phyloP scores from a whole-genome alignment of 2,329 filamentous ascomycete genomes.

The Aspergillus piperis region DNA sequence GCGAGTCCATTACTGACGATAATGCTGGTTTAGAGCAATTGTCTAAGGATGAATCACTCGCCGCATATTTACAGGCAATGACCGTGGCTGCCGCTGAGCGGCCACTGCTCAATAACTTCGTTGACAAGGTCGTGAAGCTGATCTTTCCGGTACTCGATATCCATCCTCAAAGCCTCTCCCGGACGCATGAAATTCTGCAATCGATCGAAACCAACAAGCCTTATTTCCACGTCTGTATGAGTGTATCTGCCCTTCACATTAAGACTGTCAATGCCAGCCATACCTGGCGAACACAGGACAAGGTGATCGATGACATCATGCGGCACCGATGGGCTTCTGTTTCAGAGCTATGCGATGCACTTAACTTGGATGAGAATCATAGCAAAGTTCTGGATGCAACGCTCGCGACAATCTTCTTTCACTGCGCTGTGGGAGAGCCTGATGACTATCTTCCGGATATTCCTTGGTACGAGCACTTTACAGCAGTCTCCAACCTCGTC shows the following conservation, averaged over 20 bases:
- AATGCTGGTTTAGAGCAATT: background rate
- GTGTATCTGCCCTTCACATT: conserved; percentile 86
- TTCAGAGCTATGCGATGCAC: conserved; percentile 75
- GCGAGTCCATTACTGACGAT: no score
- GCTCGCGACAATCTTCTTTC: conserved; percentile 92
- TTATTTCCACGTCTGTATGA: conserved; percentile 92
- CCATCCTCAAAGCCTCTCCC: conserved; percentile 79
- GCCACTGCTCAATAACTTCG: conserved; percentile 82
- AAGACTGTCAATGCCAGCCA: conserved; percentile 79
- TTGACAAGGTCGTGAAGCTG: conserved; percentile 78
- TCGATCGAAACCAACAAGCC: conserved; percentile 86
- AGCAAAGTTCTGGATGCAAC: conserved; percentile 90
- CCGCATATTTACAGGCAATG: conserved; percentile 54
- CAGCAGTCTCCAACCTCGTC: conserved; percentile 82
- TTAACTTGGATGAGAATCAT: conserved; percentile 77
- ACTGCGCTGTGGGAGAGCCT: conserved; percentile 81
- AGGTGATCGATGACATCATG: conserved; percentile 44
- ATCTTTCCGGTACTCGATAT: conserved; percentile 90
- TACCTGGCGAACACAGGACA: background rate
- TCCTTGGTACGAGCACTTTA: conserved; percentile 94
- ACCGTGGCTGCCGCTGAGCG: conserved; percentile 57
- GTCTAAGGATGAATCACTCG: conserved; percentile 3
- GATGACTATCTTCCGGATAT: conserved; percentile 86
- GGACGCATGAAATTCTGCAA: conserved; percentile 77
- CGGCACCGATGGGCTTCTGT: conserved; percentile 86